These are phyloP conservation scores for Fremontodendron californicum DNA, from an alignment of 345 rosid genomes.

Conservation along the genomic window DNA sequence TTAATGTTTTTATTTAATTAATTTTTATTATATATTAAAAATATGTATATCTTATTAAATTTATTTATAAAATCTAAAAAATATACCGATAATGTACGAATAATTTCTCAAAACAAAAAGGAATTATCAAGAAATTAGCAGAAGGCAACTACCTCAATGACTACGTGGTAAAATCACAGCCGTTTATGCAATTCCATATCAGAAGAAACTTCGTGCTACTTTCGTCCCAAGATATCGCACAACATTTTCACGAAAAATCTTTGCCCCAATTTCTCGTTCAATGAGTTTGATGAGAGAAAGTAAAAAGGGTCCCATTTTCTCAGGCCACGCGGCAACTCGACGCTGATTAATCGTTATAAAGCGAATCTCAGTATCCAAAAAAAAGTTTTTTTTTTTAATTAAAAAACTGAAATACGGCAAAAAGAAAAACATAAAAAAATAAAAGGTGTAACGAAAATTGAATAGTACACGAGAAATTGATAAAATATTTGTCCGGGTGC, in stretches of 20 bases:
- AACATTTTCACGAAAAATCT: conserved; percentile 16
- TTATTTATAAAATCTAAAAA: too few species aligned
- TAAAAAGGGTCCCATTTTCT: background rate
- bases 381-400: too few species aligned
- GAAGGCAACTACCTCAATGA: background rate
- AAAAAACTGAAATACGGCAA: too few species aligned
- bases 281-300: background rate
- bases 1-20: too few species aligned
- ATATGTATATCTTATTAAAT: too few species aligned
- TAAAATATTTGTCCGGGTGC: conserved; percentile 9
- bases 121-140: too few species aligned
- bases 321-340: conserved; percentile 60
- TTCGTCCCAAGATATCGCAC: conserved; percentile 20
- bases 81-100: too few species aligned
- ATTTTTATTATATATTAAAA: too few species aligned
- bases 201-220: conserved; percentile 30
- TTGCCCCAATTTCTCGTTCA: conserved; percentile 9
- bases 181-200: background rate
- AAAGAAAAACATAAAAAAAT: too few species aligned
- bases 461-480: background rate
- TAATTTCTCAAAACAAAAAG: too few species aligned
- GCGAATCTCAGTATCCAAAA: conserved; percentile 19
- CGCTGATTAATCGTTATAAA: conserved; percentile 29
- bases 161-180: conserved; percentile 24
- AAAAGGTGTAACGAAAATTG: too few species aligned